These are phyloP conservation scores for Juglanconis oblonga DNA, from an alignment of 2,329 filamentous ascomycete species.

Conservation along the genomic window DNA sequence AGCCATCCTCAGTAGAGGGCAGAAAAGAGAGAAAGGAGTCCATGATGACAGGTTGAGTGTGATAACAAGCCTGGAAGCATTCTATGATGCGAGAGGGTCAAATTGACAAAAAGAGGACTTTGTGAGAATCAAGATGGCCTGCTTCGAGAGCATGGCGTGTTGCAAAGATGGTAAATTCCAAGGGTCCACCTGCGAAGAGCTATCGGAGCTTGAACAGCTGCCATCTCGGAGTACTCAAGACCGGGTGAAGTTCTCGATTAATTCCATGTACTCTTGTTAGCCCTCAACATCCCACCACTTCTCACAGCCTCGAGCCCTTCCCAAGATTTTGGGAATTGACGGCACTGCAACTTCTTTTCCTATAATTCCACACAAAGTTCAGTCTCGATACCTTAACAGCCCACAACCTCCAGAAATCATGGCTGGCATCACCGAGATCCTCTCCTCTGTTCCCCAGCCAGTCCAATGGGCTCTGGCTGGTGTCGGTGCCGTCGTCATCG, in stretches of 20 bases:
- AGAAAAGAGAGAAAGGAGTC: slow-evolving; percentile 41
- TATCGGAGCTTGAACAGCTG: too few relatives aligned
- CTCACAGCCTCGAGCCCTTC: neutral
- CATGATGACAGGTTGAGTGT: slow-evolving; percentile 32
- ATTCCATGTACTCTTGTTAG: neutral
- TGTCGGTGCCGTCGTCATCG: slow-evolving; percentile 58
- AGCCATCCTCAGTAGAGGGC: slow-evolving; percentile 49
- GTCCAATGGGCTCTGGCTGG: slow-evolving; percentile 47
- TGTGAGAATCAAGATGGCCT: neutral
- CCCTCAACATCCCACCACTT: neutral
- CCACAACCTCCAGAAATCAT: slow-evolving; percentile 21
- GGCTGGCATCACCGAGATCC: slow-evolving; percentile 31
- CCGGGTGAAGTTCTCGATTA: neutral
- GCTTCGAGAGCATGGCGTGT: neutral
- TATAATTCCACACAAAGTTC: neutral
- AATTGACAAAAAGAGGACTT: neutral
- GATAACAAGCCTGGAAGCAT: neutral
- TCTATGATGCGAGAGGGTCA: neutral
- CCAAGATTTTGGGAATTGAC: neutral
- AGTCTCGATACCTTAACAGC: neutral
- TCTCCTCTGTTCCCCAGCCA: slow-evolving; percentile 40
- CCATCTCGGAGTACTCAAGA: neutral
- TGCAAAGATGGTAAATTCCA: neutral
- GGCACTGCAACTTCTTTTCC: neutral
- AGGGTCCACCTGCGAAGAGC: neutral